Evolutionary conservation across 2,329 filamentous ascomycete genomes (phyloP).

Genomic region (Cercospora zeina): DNA sequence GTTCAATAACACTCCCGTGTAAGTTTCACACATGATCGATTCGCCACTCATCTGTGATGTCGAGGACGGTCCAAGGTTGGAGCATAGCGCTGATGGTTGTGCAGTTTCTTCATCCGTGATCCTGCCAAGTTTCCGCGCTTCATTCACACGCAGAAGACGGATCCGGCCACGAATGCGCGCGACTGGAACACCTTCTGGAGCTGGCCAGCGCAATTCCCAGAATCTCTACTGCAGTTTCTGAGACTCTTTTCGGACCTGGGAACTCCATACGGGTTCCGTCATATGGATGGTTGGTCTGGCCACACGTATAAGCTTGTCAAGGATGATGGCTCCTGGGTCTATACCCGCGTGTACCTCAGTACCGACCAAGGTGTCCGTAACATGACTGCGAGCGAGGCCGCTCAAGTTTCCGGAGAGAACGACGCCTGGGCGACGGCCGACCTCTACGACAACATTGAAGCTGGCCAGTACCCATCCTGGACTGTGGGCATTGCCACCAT

Average conservation of each 20-base stretch:
- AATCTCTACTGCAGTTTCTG: slow-evolving; percentile 54
- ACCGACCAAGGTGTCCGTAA: slow-evolving; percentile 52
- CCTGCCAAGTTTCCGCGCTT: slow-evolving; percentile 47
- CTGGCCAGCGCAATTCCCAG: slow-evolving; percentile 49
- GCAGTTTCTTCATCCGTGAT: slow-evolving; percentile 48
- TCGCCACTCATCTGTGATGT: neutral
- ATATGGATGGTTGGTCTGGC: slow-evolving; percentile 27
- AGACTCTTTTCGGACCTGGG: slow-evolving; percentile 55
- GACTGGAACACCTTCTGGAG: slow-evolving; percentile 47
- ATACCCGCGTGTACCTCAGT: slow-evolving; percentile 35
- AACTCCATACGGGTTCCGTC: slow-evolving; percentile 45
- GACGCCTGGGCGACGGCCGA: slow-evolving; percentile 54
- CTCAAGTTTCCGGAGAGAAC: slow-evolving; percentile 51
- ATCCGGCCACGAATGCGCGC: slow-evolving; percentile 41
- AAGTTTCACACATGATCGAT: slow-evolving; percentile 1
- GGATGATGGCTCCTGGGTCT: slow-evolving; percentile 51
- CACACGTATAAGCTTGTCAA: slow-evolving; percentile 44
- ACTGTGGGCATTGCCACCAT: slow-evolving; percentile 51
- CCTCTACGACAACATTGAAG: slow-evolving; percentile 49
- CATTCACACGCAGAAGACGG: slow-evolving; percentile 44
- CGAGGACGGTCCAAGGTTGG: neutral
- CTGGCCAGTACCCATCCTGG: slow-evolving; percentile 47
- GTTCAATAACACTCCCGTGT: slow-evolving; percentile 28
- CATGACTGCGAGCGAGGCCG: slow-evolving; percentile 50
- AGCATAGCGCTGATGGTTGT: slow-evolving; percentile 4